These are phyloP conservation scores for Niveomyces coronatus DNA, from an alignment of 2,329 filamentous ascomycete genomes.

Conservation along the genomic window DNA sequence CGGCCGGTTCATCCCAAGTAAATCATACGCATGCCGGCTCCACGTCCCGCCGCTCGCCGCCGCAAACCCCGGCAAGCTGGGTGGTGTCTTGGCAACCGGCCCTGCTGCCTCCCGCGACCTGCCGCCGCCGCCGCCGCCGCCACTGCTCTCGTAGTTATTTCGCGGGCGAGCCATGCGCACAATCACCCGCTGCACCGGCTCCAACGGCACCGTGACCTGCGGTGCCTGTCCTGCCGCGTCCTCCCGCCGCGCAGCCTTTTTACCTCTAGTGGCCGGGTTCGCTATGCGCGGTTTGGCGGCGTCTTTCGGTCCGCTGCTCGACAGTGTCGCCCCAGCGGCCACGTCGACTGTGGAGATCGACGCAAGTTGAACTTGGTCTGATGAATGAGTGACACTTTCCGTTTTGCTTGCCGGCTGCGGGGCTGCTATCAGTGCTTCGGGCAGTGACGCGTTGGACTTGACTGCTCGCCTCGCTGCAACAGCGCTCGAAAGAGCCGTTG, in stretches of 20 bases:
- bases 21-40: slow-evolving; percentile 58
- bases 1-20: slow-evolving; percentile 52
- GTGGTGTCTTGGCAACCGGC: background rate
- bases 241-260: slow-evolving; percentile 40
- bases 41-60: slow-evolving; percentile 51
- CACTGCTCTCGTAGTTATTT: background rate
- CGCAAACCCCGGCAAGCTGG: slow-evolving; percentile 30
- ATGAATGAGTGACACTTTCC: too few species aligned
- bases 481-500: too few species aligned
- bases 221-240: slow-evolving; percentile 40
- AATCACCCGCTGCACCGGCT: slow-evolving; percentile 13
- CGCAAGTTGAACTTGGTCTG: background rate
- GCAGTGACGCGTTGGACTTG: too few species aligned
- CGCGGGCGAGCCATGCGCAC: background rate
- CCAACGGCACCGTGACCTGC: slow-evolving; percentile 29
- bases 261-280: slow-evolving; percentile 43
- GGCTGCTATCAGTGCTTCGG: too few species aligned
- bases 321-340: background rate
- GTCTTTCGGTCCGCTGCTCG: background rate
- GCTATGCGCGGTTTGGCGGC: slow-evolving; percentile 17
- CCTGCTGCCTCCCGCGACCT: background rate
- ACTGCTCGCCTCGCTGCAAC: too few species aligned
- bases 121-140: background rate
- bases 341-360: background rate
- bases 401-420: too few species aligned